These are phyloP conservation scores for Arthrobotrys iridis DNA, from an alignment of 2,329 filamentous ascomycete species.

Conservation along the genomic window DNA sequence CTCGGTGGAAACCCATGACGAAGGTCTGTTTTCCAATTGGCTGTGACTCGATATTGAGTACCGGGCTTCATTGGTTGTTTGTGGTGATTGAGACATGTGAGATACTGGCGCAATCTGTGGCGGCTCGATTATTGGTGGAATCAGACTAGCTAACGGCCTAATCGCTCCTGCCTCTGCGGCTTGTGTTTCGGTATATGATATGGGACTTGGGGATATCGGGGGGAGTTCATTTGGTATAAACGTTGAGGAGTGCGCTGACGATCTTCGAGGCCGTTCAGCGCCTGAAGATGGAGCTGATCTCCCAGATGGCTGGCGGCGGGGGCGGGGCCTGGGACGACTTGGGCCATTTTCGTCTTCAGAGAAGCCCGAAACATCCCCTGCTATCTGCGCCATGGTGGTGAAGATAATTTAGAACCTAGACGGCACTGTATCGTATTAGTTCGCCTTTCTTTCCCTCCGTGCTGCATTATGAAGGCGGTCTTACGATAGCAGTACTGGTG, in stretches of 20 bases:
- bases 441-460: too few species aligned
- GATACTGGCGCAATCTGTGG: constrained; percentile 6
- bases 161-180: neutral
- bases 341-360: constrained; percentile 26
- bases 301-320: constrained; percentile 20
- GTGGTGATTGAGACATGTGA: neutral
- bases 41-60: constrained; percentile 34
- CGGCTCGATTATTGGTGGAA: neutral
- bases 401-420: neutral
- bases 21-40: constrained; percentile 8
- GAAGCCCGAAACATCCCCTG: neutral
- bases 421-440: neutral
- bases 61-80: constrained; percentile 1
- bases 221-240: constrained; percentile 18
- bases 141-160: neutral
- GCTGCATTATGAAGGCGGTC: neutral
- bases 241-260: constrained; percentile 26
- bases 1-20: constrained; percentile 10
- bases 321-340: constrained; percentile 26
- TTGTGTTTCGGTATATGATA: constrained; percentile 40
- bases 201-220: constrained; percentile 24
- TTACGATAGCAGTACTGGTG: neutral
- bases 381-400: neutral
- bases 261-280: constrained; percentile 27
- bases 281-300: constrained; percentile 2